A percentile compares a stretch with the other conserved stretches of the same genome.
Conservation (phyloP, 2,329 filamentous ascomycete genomes). For the Fusarium phyllophilum region DNA sequence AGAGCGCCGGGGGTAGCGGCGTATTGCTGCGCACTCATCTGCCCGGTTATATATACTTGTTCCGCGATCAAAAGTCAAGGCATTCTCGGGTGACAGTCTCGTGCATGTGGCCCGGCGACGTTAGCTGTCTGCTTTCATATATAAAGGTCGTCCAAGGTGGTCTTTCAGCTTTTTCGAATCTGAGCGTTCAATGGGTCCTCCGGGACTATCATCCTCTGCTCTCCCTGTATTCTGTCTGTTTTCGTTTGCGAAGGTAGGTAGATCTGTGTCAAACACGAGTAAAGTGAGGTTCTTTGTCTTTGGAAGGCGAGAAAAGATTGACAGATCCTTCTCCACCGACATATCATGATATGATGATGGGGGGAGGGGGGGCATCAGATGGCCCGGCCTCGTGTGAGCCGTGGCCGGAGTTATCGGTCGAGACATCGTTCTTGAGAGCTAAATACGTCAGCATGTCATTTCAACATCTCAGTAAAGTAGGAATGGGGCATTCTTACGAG, state of each 20-base stretch:
- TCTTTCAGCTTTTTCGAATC: too few relatives aligned
- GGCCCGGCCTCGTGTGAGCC: neutral
- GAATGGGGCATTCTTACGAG: neutral
- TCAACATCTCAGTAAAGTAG: neutral
- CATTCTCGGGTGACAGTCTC: too few relatives aligned
- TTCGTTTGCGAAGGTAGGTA: neutral
- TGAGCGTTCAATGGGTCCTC: too few relatives aligned
- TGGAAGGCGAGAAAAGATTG: accelerated
- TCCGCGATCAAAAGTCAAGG: too few relatives aligned
- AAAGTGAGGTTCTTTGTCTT: neutral
- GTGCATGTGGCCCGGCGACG: too few relatives aligned
- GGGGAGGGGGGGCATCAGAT: neutral
- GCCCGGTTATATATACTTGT: neutral
- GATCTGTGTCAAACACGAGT: neutral
- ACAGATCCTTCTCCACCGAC: neutral
- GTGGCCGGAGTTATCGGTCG: neutral
- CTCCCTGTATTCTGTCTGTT: too few relatives aligned
- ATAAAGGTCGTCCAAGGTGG: too few relatives aligned
- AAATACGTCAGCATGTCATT: neutral
- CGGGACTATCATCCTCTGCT: too few relatives aligned
- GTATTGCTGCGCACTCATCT: neutral
- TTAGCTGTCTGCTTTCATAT: too few relatives aligned
- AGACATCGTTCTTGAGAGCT: neutral
- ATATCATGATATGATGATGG: neutral
- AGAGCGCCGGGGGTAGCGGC: neutral